Conservation (phyloP, 2,329 filamentous ascomycete species). For the Ceratocystis eucalypticola region DNA sequence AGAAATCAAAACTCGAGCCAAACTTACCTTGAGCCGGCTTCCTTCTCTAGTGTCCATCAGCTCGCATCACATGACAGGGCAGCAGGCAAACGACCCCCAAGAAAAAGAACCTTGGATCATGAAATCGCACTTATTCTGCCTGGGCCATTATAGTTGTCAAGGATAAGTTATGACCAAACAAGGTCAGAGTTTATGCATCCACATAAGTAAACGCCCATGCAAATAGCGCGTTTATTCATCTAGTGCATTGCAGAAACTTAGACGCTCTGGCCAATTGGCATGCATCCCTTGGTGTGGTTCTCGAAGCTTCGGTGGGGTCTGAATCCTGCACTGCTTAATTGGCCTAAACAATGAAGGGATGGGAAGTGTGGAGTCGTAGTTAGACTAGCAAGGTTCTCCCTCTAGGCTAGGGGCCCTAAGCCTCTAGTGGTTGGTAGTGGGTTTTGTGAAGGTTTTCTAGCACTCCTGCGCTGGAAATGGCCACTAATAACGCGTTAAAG, state of each 20-base stretch:
- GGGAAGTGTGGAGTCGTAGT: too few relatives aligned
- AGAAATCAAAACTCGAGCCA: neutral
- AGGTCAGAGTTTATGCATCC: neutral
- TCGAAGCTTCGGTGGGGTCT: slow-evolving; percentile 34
- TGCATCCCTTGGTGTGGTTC: slow-evolving; percentile 24
- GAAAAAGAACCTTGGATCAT: neutral
- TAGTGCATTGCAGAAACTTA: neutral
- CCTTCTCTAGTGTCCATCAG: neutral
- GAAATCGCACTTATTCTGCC: neutral
- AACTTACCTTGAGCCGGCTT: neutral
- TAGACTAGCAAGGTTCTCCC: too few relatives aligned
- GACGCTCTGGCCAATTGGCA: neutral
- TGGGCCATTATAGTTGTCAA: neutral
- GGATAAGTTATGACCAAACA: neutral
- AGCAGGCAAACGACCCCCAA: neutral
- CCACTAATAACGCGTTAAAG: too few relatives aligned
- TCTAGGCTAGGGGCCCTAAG: too few relatives aligned
- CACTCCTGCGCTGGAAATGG: too few relatives aligned
- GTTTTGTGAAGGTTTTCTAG: too few relatives aligned
- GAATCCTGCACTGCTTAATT: neutral
- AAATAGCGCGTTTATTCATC: neutral
- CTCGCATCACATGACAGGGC: neutral
- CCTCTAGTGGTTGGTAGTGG: too few relatives aligned
- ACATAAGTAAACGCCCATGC: neutral
- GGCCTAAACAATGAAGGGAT: too few relatives aligned